Evolutionary conservation across 2,329 filamentous ascomycete genomes (phyloP), one percentile per base, ranked within the genome.

Genomic region (Chalara sp.): DNA sequence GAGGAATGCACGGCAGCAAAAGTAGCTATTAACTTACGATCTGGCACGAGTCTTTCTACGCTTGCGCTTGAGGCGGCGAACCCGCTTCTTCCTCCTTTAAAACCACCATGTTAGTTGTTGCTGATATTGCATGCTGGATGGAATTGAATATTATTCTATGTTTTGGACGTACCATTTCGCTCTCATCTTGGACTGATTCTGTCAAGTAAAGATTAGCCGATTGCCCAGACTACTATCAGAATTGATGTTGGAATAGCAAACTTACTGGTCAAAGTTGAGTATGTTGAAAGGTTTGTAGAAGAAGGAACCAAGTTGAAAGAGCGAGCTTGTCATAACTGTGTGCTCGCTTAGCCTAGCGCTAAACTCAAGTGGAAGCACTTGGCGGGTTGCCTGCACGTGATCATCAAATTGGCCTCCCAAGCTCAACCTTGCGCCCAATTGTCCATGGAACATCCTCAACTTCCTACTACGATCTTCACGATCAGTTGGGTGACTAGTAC

Each of bases 21-120:
- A 35, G 7, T n/a, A 10, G 41, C 41, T 52, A 41, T 58, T 3
- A 21, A 76, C 90, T 83, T 82, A 97, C 93, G 85, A 91, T 80
- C 93, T 80, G 69, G 92, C 93, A 75, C 93, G 85, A 79, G 93
- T 96, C 92, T 99, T 99, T 90, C 93, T 95, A 81, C 93, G 90
- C 91, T 99, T 99, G 74, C 91, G 87, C 87, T 97, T 97, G 76
- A 99, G 89, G 77, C 93, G 86, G 70, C 93, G 84, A 79, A 96
- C 91, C 75, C 93, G 84, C 92, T 99, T 99, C 88, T 99, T 99
- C 83, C 35, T 37, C 35, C 35, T n/a, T 21, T 21, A 21, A 21
- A 21, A 3, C 21, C 21, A 21, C 21, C 21, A 21, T 21, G 21
- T 21, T 21, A 21, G 21, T 21, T 21, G 21, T 21, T 21, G 21